Percentiles rank a stretch among this genome's conserved stretches.
phyloP scores from a whole-genome alignment of 1,139 yeast species.

The Geotrichum bryndzae region DNA sequence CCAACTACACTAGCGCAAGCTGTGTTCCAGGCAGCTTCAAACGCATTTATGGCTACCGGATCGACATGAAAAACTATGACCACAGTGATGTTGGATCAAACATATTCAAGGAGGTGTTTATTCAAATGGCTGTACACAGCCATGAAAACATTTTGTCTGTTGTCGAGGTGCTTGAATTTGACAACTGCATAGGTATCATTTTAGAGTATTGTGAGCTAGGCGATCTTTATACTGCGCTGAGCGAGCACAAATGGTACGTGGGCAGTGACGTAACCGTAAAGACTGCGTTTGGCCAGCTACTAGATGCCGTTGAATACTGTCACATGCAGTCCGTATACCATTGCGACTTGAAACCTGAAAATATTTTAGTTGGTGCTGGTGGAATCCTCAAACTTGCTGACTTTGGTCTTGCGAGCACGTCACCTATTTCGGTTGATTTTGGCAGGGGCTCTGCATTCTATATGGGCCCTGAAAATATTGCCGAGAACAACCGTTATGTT shows the following conservation, averaged over 20 bases:
- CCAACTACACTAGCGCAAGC: background rate
- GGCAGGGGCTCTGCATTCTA: conserved; percentile 86
- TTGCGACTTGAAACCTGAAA: conserved; percentile 90
- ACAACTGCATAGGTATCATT: conserved; percentile 50
- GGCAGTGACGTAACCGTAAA: conserved; percentile 53
- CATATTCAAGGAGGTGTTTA: conserved; percentile 57
- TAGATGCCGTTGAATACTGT: conserved; percentile 68
- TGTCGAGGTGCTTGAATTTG: conserved; percentile 50
- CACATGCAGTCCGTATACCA: conserved; percentile 65
- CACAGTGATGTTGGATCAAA: conserved; percentile 1
- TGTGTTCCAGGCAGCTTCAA: background rate
- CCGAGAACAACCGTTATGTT: conserved; percentile 4
- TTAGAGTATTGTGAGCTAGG: conserved; percentile 71
- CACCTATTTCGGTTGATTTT: conserved; percentile 43
- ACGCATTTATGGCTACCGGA: background rate
- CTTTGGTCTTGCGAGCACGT: conserved; percentile 61
- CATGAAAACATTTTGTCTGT: conserved; percentile 74
- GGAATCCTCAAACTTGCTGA: conserved; percentile 66
- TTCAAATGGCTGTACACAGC: conserved; percentile 66
- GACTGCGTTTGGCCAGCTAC: conserved; percentile 64
- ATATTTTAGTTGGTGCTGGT: conserved; percentile 59
- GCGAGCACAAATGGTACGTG: conserved; percentile 54
- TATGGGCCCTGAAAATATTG: conserved; percentile 72
- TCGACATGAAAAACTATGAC: conserved; percentile 6
- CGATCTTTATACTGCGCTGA: conserved; percentile 74